Evolutionary conservation across 345 rosid genomes (phyloP).

Genomic region (Dipteronia dyeriana): DNA sequence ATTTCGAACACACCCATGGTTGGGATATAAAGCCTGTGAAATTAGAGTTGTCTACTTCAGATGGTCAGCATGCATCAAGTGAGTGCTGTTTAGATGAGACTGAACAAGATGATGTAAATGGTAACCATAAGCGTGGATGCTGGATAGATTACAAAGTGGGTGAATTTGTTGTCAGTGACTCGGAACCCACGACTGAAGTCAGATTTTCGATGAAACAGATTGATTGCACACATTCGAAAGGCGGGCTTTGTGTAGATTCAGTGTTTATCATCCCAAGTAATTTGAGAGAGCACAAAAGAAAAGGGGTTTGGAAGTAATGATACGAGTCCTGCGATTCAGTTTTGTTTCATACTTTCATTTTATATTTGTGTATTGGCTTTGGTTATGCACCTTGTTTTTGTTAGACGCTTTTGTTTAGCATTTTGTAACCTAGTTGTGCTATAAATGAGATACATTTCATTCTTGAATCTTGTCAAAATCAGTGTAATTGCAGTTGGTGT

Average conservation of each 20-base stretch:
- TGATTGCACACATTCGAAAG: conserved; percentile 94
- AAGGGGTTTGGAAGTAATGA: conserved; percentile 49
- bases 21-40: conserved; percentile 83
- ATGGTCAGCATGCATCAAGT: conserved; percentile 63
- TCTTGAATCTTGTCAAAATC: conserved; percentile 4
- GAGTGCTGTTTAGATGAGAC: conserved; percentile 61
- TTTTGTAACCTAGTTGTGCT: conserved; percentile 28
- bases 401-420: conserved; percentile 8
- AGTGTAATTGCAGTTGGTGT: not conserved
- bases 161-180: conserved; percentile 60
- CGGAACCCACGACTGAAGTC: conserved; percentile 67
- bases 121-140: conserved; percentile 80
- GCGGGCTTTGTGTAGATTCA: conserved; percentile 90
- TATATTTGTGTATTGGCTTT: conserved; percentile 29
- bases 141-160: conserved; percentile 89
- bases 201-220: conserved; percentile 92
- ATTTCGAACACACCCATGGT: conserved; percentile 76
- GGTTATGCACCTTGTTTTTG: conserved; percentile 24
- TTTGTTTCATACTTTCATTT: conserved; percentile 28
- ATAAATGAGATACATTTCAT: conserved; percentile 22
- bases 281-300: conserved; percentile 53
- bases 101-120: conserved; percentile 47
- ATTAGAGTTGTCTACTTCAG: conserved; percentile 64
- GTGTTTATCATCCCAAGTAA: conserved; percentile 79
- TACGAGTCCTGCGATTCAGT: conserved; percentile 27